Base-by-base conservation (phyloP, 1,284 basidiomycete genomes). In the Ustilago esculenta region DNA sequence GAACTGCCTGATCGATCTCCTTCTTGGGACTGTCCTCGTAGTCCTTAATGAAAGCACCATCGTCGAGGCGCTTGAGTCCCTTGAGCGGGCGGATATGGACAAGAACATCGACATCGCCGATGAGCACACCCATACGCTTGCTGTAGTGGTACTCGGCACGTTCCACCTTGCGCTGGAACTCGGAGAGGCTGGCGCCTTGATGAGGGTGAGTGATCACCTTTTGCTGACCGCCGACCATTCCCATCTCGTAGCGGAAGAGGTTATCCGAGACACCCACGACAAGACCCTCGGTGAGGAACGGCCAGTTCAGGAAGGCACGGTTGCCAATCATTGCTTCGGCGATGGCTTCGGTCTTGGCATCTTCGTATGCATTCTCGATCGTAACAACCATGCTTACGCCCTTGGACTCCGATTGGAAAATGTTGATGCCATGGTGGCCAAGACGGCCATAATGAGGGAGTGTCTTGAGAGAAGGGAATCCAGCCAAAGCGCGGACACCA, bases 391-490 rank as follows among this genome's bases (percentile, higher is more conserved):
- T 93, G 5, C 92, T 94, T 82, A 93, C 91, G 83, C 94, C 94
- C 35, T 89, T 87, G 66, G 89, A 92, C 80, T 96, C 94, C 4
- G 88, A 86, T 51, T 94, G 92, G 83, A 98, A 96, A 8, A 98
- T 89, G 78, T 93, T 97, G 73, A 98, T 94, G 30, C 90, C 88
- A 79, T 98, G 94, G 82, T 88, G 87, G 14, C 89, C 92, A 9
- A 98, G 86, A 18, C 85, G 84, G 2, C 90, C 89, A 4, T 87
- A 88, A 80, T 94, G 87, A 0, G 91, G 91, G 3, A 98, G 85
- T 0, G 94, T 98, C 71, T 95, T 87, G 25, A 98, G 85, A 0
- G 93, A 94, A 0, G 95, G 95, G 87, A 98, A 98, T 17, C 96
- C 95, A 1, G 96, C 93, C 6, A 98, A 86, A 1, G 94, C 92